Conservation (phyloP, 495 filamentous ascomycete species). For the Thermothielavioides terrestris region DNA sequence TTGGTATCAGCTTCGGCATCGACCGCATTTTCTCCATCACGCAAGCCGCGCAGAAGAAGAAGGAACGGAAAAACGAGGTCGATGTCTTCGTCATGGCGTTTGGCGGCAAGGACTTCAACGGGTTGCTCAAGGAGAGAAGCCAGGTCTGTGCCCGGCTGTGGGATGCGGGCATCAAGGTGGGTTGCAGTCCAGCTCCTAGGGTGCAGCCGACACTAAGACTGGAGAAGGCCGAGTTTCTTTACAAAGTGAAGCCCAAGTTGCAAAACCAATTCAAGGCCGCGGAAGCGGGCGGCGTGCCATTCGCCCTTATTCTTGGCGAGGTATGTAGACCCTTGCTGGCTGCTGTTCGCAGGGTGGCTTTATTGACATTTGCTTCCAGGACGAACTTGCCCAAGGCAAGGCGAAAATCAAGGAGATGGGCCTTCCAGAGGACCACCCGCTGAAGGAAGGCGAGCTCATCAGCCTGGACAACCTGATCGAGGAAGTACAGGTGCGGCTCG, state of each 20-base stretch:
- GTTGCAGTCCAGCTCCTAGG: neutral
- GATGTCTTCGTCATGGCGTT: slow-evolving; percentile 91
- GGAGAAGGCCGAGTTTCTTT: slow-evolving; percentile 58
- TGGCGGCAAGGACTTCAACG: slow-evolving; percentile 76
- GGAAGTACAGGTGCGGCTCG: slow-evolving; percentile 45
- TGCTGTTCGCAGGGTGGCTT: neutral
- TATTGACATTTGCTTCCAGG: slow-evolving; percentile 33
- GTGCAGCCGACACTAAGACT: neutral
- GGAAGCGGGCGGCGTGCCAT: slow-evolving; percentile 53
- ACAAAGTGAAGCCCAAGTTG: slow-evolving; percentile 73
- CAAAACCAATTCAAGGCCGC: slow-evolving; percentile 74
- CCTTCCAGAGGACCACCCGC: slow-evolving; percentile 65
- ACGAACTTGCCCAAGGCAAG: slow-evolving; percentile 68
- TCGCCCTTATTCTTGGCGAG: slow-evolving; percentile 74
- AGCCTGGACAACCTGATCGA: slow-evolving; percentile 48
- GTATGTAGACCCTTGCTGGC: neutral
- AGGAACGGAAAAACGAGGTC: slow-evolving; percentile 56
- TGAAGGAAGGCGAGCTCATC: slow-evolving; percentile 77
- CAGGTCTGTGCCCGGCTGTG: slow-evolving; percentile 62
- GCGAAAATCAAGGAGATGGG: slow-evolving; percentile 80
- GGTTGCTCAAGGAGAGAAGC: slow-evolving; percentile 75
- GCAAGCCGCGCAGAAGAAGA: slow-evolving; percentile 61
- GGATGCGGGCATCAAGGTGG: slow-evolving; percentile 69
- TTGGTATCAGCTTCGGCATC: slow-evolving; percentile 90
- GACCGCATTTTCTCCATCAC: slow-evolving; percentile 92